Percentiles rank a stretch among this genome's conserved stretches.
These are phyloP conservation scores for Colletotrichum chlorophyti DNA, from an alignment of 2,329 filamentous ascomycete genomes.

Conservation along the genomic window DNA sequence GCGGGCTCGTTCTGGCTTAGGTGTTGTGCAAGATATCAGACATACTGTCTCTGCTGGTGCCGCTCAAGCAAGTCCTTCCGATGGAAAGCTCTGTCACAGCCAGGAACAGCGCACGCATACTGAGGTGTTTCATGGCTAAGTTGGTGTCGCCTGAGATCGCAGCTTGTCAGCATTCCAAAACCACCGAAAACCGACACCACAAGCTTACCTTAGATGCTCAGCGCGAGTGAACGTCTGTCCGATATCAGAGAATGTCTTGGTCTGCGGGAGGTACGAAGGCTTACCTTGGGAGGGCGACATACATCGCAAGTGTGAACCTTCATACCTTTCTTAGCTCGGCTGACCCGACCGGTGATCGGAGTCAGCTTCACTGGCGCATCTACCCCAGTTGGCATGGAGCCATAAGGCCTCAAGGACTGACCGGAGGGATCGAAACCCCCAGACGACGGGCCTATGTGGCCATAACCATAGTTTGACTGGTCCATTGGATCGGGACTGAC, in stretches of 20 bases:
- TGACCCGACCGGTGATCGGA: slow-evolving; percentile 62
- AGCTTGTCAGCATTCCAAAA: neutral
- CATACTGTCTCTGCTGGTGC: slow-evolving; percentile 59
- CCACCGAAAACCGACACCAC: neutral
- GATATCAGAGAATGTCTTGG: neutral
- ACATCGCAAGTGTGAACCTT: slow-evolving; percentile 62
- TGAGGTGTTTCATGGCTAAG: slow-evolving; percentile 63
- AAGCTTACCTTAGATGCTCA: slow-evolving; percentile 63
- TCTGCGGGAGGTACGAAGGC: slow-evolving; percentile 9
- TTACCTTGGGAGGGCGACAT: slow-evolving; percentile 59
- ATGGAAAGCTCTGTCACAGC: slow-evolving; percentile 65
- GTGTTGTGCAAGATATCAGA: slow-evolving; percentile 30
- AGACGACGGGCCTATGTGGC: slow-evolving; percentile 35
- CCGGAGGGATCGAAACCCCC: slow-evolving; percentile 32
- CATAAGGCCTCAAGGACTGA: slow-evolving; percentile 49
- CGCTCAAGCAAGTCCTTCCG: slow-evolving; percentile 66
- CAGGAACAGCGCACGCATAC: slow-evolving; percentile 56
- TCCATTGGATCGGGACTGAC: slow-evolving; percentile 59
- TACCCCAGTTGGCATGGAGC: slow-evolving; percentile 37
- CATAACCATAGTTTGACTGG: slow-evolving; percentile 34
- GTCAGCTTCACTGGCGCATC: slow-evolving; percentile 58
- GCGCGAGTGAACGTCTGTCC: slow-evolving; percentile 66
- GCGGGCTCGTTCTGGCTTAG: neutral
- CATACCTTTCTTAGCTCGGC: slow-evolving; percentile 65
- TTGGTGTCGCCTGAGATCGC: slow-evolving; percentile 60